Evolutionary conservation across 768 basidiomycete species (phyloP).

Genomic region (Phanerochaete carnosa): DNA sequence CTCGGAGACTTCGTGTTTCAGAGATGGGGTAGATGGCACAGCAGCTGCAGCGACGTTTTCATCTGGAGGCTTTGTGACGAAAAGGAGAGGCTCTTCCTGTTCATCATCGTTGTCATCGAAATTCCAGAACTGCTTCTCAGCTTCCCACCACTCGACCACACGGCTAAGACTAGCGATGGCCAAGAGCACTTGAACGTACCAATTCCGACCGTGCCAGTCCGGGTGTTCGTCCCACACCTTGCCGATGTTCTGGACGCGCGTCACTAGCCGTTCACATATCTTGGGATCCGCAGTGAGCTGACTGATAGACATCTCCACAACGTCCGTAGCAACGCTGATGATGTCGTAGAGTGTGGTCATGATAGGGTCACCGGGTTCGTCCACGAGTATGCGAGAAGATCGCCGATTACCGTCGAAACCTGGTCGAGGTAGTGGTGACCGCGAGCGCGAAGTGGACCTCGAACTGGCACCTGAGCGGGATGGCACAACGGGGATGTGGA

Average conservation of each 20-base stretch:
- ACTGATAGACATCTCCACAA: slow-evolving; percentile 83
- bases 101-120: slow-evolving; percentile 92
- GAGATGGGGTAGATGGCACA: slow-evolving; percentile 37
- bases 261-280: slow-evolving; percentile 81
- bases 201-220: slow-evolving; percentile 95
- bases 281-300: slow-evolving; percentile 86
- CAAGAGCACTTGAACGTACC: slow-evolving; percentile 96
- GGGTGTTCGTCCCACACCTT: slow-evolving; percentile 97
- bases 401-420: slow-evolving; percentile 63
- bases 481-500: slow-evolving; percentile 69
- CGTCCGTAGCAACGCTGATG: slow-evolving; percentile 90
- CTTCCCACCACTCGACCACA: slow-evolving; percentile 99
- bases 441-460: slow-evolving; percentile 91
- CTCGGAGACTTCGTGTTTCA: slow-evolving; percentile 30
- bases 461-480: slow-evolving; percentile 79
- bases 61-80: slow-evolving; percentile 87
- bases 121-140: slow-evolving; percentile 99
- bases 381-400: slow-evolving; percentile 78
- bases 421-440: slow-evolving; percentile 83
- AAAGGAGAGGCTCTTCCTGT: slow-evolving; percentile 86
- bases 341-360: slow-evolving; percentile 89
- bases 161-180: slow-evolving; percentile 94
- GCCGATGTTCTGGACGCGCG: slow-evolving; percentile 87
- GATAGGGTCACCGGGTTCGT: slow-evolving; percentile 86
- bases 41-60: slow-evolving; percentile 38